Evolutionary conservation across 768 basidiomycete species (phyloP).

Genomic region (Macrocybe gigantea): DNA sequence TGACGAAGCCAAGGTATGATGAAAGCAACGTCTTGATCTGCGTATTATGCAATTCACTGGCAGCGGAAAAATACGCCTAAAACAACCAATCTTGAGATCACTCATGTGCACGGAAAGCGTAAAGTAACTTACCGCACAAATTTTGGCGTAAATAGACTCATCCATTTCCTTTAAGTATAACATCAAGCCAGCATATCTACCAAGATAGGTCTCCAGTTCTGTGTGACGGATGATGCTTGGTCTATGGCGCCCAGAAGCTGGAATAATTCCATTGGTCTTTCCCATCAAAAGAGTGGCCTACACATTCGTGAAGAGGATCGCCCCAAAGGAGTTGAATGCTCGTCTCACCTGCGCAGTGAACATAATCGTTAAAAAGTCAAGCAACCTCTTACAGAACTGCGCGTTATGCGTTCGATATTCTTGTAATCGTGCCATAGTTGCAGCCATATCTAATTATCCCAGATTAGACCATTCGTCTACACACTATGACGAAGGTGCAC

Average conservation of each 20-base stretch:
- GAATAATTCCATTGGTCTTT: constrained; percentile 51
- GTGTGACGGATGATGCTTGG: constrained; percentile 57
- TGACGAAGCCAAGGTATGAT: constrained; percentile 52
- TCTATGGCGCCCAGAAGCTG: constrained; percentile 34
- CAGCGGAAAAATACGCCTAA: constrained; percentile 87
- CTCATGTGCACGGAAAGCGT: background rate
- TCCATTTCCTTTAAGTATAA: constrained; percentile 97
- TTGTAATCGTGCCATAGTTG: constrained; percentile 86
- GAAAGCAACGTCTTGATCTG: constrained; percentile 76
- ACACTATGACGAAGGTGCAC: constrained; percentile 30
- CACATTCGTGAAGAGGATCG: background rate
- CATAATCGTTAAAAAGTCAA: constrained; percentile 89
- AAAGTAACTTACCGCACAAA: constrained; percentile 71
- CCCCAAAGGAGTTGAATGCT: background rate
- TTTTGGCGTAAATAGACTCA: constrained; percentile 76
- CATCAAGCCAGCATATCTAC: constrained; percentile 83
- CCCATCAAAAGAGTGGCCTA: constrained; percentile 68
- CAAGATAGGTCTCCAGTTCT: constrained; percentile 76
- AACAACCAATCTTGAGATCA: constrained; percentile 2
- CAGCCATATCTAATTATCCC: constrained; percentile 75
- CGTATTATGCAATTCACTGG: constrained; percentile 73
- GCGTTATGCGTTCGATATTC: constrained; percentile 87
- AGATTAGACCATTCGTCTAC: constrained; percentile 8
- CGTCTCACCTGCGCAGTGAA: constrained; percentile 77
- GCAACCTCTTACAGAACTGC: constrained; percentile 90